Base-by-base conservation (phyloP, 1,139 yeast genomes). In the Debaryomycetaceae sp. region DNA sequence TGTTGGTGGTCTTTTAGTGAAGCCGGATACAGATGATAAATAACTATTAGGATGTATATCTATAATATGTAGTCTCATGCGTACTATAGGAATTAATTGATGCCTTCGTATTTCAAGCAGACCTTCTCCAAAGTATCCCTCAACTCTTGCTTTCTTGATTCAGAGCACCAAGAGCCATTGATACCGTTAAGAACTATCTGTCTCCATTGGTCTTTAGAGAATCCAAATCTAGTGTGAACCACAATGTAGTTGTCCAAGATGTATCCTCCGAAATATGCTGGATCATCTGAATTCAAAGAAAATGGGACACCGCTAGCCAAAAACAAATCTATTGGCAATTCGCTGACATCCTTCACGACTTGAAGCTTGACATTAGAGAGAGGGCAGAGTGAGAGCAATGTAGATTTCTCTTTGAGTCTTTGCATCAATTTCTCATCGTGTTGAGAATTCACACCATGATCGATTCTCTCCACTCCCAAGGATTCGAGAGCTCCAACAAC, bases 201-300 rank as follows among this genome's bases (percentile, higher is more conserved):
- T 40, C 70, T 69, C 91, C 91, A 86, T 40, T 80, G 76, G 8
- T 71, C 65, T 42, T 74, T 54, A 37, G 74, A 67, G 62, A 86
- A 82, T 9, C 81, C 80, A 60, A 85, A 85, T 51, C 79, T 74
- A 44, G 78, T 69, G 51, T 85, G 87, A 24, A 86, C 87, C 36
- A 76, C 78, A 29, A 76, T 58, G 63, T 85, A 87, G 61, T 87
- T 87, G 56, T 87, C 93, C 52, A 87, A 66, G 48, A 86, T 81
- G 63, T 86, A 86, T 8, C 90, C 93, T 41, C 93, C 95, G 58
- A 87, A 87, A 62, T 87, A 87, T 3, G 95, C 93, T 33, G 95
- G 95, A 61, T 87, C 95, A 60, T 87, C 95, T 1, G 90, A 83
- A 61, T 87, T 87, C 57, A 87, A 72, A 38, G 89, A 82, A 60